phyloP scores from a whole-genome alignment of 108 stramenopile genomes.

The Discostella pseudostelligera region DNA sequence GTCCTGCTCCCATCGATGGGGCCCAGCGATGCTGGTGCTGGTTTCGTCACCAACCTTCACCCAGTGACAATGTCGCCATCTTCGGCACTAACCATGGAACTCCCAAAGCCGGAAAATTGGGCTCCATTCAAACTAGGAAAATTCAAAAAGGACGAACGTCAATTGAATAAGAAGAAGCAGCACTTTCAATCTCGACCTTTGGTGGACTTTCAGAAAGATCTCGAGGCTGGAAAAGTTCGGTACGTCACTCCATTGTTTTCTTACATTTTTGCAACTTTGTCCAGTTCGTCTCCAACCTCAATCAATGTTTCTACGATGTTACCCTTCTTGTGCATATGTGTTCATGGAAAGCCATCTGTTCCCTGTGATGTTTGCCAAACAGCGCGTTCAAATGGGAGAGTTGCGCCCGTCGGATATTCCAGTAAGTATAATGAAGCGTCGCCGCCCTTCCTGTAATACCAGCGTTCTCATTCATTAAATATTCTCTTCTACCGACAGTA shows the following conservation, averaged over 20 bases:
- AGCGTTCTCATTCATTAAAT: background rate
- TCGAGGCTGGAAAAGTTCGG: conserved; percentile 30
- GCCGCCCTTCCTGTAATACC: background rate
- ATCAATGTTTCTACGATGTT: background rate
- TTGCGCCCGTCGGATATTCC: conserved; percentile 34
- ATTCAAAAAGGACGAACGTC: background rate
- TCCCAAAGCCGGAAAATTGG: conserved; percentile 17
- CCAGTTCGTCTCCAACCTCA: background rate
- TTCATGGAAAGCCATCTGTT: conserved; percentile 24
- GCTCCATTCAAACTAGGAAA: conserved; percentile 10
- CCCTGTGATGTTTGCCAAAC: conserved; percentile 37
- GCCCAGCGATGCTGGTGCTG: background rate
- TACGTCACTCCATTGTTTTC: background rate
- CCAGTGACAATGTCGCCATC: too few relatives aligned
- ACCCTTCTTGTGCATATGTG: background rate
- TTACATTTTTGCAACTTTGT: too few relatives aligned
- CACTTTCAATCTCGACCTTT: conserved; percentile 29
- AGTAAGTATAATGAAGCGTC: conserved; percentile 8
- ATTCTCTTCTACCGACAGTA: conserved; percentile 14
- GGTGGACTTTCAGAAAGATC: conserved; percentile 37
- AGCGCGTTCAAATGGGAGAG: conserved; percentile 22
- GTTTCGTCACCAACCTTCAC: background rate
- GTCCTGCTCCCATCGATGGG: background rate
- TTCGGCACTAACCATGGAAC: background rate
- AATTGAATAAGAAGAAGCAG: conserved; percentile 18